Percentiles rank a stretch among this genome's conserved stretches.
Conservation (phyloP, 2,329 filamentous ascomycete species). For the Harringtonia aguacate region DNA sequence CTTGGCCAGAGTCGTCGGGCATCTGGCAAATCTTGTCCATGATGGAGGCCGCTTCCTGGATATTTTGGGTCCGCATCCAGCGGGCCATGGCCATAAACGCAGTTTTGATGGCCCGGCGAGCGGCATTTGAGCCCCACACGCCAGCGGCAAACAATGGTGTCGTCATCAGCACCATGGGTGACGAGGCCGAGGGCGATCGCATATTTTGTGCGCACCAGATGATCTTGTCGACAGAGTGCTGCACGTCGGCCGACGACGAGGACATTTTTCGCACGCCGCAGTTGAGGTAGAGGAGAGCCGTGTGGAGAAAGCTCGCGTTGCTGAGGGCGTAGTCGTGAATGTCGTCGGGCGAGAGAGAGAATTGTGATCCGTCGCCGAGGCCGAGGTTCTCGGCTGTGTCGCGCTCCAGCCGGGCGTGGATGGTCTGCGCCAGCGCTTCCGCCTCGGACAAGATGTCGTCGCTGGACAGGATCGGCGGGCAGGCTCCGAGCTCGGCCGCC, state of each 20-base stretch:
- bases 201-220: conserved; percentile 6
- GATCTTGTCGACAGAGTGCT: conserved; percentile 6
- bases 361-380: not conserved
- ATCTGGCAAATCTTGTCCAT: conserved; percentile 5
- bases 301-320: conserved; percentile 8
- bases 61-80: conserved; percentile 7
- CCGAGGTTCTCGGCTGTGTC: conserved; percentile 3
- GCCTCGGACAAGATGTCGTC: conserved; percentile 7
- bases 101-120: not conserved
- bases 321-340: conserved; percentile 10
- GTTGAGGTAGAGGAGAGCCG: conserved; percentile 7
- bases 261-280: conserved; percentile 4
- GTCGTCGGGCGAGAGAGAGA: conserved; percentile 2
- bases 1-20: not conserved
- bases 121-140: conserved; percentile 1
- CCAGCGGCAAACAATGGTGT: conserved; percentile 7
- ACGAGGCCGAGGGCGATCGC: conserved; percentile 4
- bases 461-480: not conserved
- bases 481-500: not conserved
- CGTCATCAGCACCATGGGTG: conserved; percentile 8
- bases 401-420: conserved; percentile 3
- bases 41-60: conserved; percentile 1
- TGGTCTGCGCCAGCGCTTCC: not conserved
- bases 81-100: conserved; percentile 4
- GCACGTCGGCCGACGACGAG: conserved; percentile 3